Percentiles rank a stretch among this genome's conserved stretches.
phyloP scores from a whole-genome alignment of 306 rosid species.

The Quillaja saponaria region DNA sequence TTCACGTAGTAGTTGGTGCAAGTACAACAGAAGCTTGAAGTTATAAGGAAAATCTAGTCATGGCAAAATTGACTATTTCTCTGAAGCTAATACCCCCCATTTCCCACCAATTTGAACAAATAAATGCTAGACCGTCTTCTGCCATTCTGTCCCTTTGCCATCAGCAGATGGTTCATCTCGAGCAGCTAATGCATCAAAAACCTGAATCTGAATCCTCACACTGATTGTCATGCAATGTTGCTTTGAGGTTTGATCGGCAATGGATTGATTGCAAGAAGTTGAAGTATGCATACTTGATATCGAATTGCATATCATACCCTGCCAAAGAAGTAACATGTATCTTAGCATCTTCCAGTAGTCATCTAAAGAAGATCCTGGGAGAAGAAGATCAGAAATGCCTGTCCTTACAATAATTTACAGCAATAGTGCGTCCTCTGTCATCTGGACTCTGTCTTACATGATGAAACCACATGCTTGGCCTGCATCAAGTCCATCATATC shows the following conservation, averaged over 20 bases:
- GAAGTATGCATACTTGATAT: constrained; percentile 79
- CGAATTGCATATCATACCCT: constrained; percentile 94
- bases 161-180: too few species aligned
- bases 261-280: constrained; percentile 67
- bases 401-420: constrained; percentile 75
- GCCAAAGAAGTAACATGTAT: constrained; percentile 36
- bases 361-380: too few species aligned
- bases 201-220: constrained; percentile 35
- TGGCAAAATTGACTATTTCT: too few species aligned
- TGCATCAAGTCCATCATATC: constrained; percentile 39
- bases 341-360: constrained; percentile 26
- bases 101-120: too few species aligned
- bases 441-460: constrained; percentile 72
- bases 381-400: too few species aligned
- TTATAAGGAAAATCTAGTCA: too few species aligned
- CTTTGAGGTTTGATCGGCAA: constrained; percentile 27
- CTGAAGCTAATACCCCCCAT: too few species aligned
- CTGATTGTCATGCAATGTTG: constrained; percentile 14
- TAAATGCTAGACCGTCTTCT: too few species aligned
- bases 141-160: too few species aligned
- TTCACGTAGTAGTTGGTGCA: too few species aligned
- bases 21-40: too few species aligned
- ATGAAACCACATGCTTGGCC: constrained; percentile 97
- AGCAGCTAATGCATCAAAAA: constrained; percentile 27
- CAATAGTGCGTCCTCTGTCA: constrained; percentile 58